phyloP scores from a whole-genome alignment of 2,329 filamentous ascomycete genomes.

The Diaporthe eres region DNA sequence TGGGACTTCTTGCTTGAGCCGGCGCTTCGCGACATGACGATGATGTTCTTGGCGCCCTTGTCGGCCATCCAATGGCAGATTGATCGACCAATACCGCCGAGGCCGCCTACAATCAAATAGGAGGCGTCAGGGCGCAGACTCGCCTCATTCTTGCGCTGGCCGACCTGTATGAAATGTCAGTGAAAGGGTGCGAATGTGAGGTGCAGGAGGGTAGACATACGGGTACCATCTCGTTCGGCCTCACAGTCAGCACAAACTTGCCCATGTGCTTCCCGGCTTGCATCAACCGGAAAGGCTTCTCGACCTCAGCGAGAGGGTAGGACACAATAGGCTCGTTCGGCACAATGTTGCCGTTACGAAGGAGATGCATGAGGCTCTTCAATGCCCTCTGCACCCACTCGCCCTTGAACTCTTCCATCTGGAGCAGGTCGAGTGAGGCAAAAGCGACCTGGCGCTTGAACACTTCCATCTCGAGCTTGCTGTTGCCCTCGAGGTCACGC shows the following conservation, averaged over 20 bases:
- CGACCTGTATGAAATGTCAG: too few species aligned
- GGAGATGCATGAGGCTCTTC: too few species aligned
- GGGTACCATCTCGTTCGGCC: too few species aligned
- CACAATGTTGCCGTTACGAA: too few species aligned
- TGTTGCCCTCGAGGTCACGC: conserved; percentile 55
- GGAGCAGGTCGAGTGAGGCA: conserved; percentile 51
- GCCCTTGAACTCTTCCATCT: too few species aligned
- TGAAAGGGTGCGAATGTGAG: too few species aligned
- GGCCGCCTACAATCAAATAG: conserved; percentile 51
- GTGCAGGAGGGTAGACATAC: too few species aligned
- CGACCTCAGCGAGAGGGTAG: conserved; percentile 40
- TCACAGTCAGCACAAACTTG: conserved; percentile 46
- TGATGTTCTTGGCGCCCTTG: conserved; percentile 44
- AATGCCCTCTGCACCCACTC: too few species aligned
- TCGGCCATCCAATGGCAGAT: conserved; percentile 48
- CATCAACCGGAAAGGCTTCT: conserved; percentile 52
- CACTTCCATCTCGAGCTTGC: conserved; percentile 58
- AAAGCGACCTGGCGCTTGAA: conserved; percentile 57
- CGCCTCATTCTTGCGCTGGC: too few species aligned
- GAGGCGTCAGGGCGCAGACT: conserved; percentile 32
- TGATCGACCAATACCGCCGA: conserved; percentile 50
- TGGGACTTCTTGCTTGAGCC: too few species aligned
- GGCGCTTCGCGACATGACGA: conserved; percentile 40
- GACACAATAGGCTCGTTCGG: conserved; percentile 40
- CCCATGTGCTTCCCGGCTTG: conserved; percentile 53